These are phyloP conservation scores for Xylaria sp. DNA, from an alignment of 2,329 filamentous ascomycete genomes.

Conservation along the genomic window DNA sequence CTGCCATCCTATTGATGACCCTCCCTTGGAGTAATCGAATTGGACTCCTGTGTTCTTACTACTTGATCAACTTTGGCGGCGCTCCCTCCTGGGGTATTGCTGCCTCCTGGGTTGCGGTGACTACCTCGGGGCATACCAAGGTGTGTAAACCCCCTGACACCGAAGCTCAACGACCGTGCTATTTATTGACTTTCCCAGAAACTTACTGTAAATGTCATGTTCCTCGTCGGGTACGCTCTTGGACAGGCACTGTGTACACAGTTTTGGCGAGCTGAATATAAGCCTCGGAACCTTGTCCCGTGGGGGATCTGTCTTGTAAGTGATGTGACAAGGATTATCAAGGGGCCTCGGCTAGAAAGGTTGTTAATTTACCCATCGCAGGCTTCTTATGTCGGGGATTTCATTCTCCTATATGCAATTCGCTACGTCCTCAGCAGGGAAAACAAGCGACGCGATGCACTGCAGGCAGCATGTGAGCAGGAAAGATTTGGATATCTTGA, in stretches of 20 bases:
- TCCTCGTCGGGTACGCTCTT: constrained; percentile 6
- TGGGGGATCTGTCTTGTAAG: constrained; percentile 4
- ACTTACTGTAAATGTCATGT: constrained; percentile 7
- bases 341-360: not conserved
- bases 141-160: not conserved
- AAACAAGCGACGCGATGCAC: constrained; percentile 5
- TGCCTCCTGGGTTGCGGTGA: constrained; percentile 8
- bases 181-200: constrained; percentile 1
- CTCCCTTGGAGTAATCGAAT: constrained; percentile 4
- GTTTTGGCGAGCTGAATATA: constrained; percentile 11
- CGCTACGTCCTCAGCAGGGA: constrained; percentile 7
- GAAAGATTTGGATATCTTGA: constrained; percentile 5
- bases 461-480: not conserved
- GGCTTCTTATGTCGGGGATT: constrained; percentile 7
- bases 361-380: not conserved
- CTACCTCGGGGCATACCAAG: constrained; percentile 8
- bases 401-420: constrained; percentile 2
- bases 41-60: constrained; percentile 10
- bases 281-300: constrained; percentile 11
- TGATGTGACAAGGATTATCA: not conserved
- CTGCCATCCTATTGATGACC: constrained; percentile 1
- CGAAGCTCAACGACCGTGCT: not conserved
- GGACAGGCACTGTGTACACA: constrained; percentile 8
- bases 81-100: constrained; percentile 8
- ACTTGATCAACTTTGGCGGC: constrained; percentile 6